A percentile compares a stretch with the other conserved stretches of the same genome.
Conservation (phyloP, 2,329 filamentous ascomycete genomes). For the Drechslera avenae region DNA sequence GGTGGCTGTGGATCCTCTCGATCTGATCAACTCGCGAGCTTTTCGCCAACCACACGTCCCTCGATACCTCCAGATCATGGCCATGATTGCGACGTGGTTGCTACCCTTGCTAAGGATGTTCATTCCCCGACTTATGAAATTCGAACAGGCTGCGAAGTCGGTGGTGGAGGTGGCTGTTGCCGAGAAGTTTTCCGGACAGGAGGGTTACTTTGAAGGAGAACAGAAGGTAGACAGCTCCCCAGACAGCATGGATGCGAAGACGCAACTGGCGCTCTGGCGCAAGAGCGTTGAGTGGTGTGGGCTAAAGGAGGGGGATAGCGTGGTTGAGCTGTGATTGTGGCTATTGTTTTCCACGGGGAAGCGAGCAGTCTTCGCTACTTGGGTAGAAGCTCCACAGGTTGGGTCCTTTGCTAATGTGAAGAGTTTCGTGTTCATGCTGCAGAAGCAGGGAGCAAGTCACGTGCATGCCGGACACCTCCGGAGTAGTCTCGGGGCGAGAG, state of each 20-base stretch:
- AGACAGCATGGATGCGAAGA: constrained; percentile 36
- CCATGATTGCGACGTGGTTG: constrained; percentile 35
- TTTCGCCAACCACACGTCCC: constrained; percentile 44
- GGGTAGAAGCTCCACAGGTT: no score
- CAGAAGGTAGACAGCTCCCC: constrained; percentile 39
- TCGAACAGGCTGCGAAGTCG: constrained; percentile 38
- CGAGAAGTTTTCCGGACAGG: constrained; percentile 33
- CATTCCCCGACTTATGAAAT: constrained; percentile 40
- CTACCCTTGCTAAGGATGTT: constrained; percentile 32
- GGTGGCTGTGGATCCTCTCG: constrained; percentile 45
- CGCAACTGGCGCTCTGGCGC: constrained; percentile 43
- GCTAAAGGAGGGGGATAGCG: constrained; percentile 12
- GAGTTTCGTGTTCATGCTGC: no score
- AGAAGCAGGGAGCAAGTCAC: no score
- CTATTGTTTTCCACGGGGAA: no score
- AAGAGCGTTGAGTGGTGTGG: constrained; percentile 44
- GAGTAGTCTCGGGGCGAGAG: no score
- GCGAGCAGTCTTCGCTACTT: no score
- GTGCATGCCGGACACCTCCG: no score
- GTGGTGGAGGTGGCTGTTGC: constrained; percentile 37
- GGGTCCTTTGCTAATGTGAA: no score
- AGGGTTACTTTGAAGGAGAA: constrained; percentile 45
- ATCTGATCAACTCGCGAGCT: constrained; percentile 45
- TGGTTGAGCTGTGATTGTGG: constrained; percentile 8
- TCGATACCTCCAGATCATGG: constrained; percentile 24